Conservation (phyloP, 148 eudicot genomes). For the Nepenthes mirabilis region DNA sequence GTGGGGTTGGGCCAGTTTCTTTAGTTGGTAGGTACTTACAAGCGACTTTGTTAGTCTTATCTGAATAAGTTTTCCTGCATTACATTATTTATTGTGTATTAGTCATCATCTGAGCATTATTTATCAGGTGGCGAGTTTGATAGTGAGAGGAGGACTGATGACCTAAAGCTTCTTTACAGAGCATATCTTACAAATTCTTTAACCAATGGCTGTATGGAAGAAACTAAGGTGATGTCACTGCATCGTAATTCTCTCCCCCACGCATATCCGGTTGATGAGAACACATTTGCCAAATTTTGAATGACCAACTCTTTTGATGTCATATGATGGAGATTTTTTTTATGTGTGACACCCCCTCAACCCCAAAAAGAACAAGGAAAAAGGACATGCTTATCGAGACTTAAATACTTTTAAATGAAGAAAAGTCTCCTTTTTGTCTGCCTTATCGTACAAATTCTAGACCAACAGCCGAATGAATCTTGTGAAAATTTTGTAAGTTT, state of each 20-base stretch:
- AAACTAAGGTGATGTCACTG: conserved; percentile 44
- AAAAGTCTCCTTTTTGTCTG: too few relatives aligned
- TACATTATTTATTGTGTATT: background rate
- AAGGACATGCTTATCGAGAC: too few relatives aligned
- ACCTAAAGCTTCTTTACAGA: conserved; percentile 80
- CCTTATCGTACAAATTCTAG: too few relatives aligned
- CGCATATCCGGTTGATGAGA: background rate
- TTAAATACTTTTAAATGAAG: too few relatives aligned
- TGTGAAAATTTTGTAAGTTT: too few relatives aligned
- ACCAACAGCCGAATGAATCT: too few relatives aligned
- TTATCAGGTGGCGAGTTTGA: conserved; percentile 77
- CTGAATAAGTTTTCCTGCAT: conserved; percentile 2
- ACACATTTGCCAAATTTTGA: background rate
- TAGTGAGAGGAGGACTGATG: conserved; percentile 60
- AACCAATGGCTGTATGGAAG: conserved; percentile 78
- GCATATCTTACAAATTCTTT: conserved; percentile 65
- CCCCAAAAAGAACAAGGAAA: too few relatives aligned
- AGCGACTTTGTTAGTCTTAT: conserved; percentile 1
- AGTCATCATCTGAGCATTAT: conserved; percentile 5
- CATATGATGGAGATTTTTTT: too few relatives aligned
- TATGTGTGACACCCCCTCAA: too few relatives aligned
- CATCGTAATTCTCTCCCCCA: too few relatives aligned
- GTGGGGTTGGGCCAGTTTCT: conserved; percentile 75
- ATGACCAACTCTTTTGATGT: too few relatives aligned
- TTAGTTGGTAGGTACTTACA: conserved; percentile 23